These are phyloP conservation scores for Puccinia coronata DNA, from an alignment of 1,284 basidiomycete species.

Conservation along the genomic window DNA sequence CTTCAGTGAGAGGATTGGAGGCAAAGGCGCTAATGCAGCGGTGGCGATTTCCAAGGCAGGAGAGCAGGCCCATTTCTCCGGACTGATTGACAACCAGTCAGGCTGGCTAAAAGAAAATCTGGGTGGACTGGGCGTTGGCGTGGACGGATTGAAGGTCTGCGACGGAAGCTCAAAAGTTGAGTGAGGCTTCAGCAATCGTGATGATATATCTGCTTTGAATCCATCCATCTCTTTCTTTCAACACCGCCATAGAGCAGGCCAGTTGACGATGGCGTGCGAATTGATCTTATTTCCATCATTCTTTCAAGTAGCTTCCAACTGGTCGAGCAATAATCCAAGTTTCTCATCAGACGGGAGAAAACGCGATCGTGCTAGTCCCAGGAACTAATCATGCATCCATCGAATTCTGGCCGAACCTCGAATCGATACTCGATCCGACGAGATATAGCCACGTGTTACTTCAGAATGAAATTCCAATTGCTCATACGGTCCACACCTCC, in stretches of 20 bases:
- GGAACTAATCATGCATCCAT: conserved; percentile 28
- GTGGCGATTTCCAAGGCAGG: conserved; percentile 29
- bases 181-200: neutral
- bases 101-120: conserved; percentile 22
- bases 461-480: conserved; percentile 46
- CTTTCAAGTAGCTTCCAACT: conserved; percentile 14
- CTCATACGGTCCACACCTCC: conserved; percentile 1
- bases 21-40: conserved; percentile 41
- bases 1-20: conserved; percentile 11
- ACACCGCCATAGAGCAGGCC: neutral
- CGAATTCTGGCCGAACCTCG: conserved; percentile 15
- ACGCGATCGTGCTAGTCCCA: conserved; percentile 26
- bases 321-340: conserved; percentile 47
- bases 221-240: neutral
- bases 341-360: conserved; percentile 15
- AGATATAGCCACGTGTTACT: conserved; percentile 31
- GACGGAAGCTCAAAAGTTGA: conserved; percentile 2
- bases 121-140: conserved; percentile 13
- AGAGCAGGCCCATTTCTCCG: conserved; percentile 14
- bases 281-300: too few species aligned
- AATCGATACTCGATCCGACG: neutral
- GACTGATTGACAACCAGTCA: conserved; percentile 19
- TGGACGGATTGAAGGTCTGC: conserved; percentile 22
- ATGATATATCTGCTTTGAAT: neutral
- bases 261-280: too few species aligned